A percentile compares a stretch with the other conserved stretches of the same genome.
Conservation (phyloP, 2,329 filamentous ascomycete genomes). For the Aspergillus candidus region DNA sequence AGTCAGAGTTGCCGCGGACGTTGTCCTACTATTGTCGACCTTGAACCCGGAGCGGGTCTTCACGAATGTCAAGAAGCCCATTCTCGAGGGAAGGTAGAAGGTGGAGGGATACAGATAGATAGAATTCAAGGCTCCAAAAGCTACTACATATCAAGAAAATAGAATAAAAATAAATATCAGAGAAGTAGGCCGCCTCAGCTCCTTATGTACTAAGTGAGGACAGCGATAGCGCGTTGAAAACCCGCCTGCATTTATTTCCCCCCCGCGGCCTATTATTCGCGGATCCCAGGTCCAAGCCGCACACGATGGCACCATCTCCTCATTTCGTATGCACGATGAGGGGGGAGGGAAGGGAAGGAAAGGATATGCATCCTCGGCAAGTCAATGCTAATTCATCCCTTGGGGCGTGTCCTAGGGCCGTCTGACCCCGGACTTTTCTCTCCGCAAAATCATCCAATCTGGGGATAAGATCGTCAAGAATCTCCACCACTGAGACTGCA, state of each 20-base stretch:
- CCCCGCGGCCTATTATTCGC: not conserved
- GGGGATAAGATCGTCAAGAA: constrained; percentile 14
- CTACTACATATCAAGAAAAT: not conserved
- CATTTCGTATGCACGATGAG: not conserved
- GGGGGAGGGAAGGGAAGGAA: not conserved
- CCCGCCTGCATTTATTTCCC: too few relatives aligned
- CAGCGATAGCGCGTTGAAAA: too few relatives aligned
- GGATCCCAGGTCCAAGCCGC: not conserved
- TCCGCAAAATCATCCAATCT: constrained; percentile 5
- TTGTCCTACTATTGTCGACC: constrained; percentile 32
- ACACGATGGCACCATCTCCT: constrained; percentile 2
- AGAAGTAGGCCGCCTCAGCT: not conserved
- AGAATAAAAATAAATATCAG: not conserved
- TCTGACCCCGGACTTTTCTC: constrained; percentile 7
- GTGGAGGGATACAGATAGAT: not conserved
- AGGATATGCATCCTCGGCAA: not conserved
- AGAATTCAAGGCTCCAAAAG: not conserved
- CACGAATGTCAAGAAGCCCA: constrained; percentile 26
- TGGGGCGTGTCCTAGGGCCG: not conserved
- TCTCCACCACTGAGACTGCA: constrained; percentile 11
- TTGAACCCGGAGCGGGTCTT: constrained; percentile 28
- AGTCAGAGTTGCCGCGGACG: constrained; percentile 38
- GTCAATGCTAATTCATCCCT: too few relatives aligned
- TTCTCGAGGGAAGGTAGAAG: constrained; percentile 6
- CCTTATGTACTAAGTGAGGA: constrained; percentile 1